These are phyloP conservation scores for Apiospora kogelbergensis DNA, from an alignment of 2,329 filamentous ascomycete genomes.

Conservation along the genomic window DNA sequence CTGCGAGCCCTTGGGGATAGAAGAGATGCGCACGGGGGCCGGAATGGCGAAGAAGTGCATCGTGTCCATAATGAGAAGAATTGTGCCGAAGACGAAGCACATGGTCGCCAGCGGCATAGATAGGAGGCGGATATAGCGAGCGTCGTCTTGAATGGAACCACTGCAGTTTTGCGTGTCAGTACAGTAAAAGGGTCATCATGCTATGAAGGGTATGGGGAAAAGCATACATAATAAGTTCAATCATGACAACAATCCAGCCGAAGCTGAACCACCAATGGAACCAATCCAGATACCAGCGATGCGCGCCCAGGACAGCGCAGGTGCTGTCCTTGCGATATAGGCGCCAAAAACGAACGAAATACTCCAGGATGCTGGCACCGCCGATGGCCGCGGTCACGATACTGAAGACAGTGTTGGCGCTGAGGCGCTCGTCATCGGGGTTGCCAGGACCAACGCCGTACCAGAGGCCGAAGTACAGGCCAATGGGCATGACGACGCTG, in stretches of 20 bases:
- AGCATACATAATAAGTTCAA: slow-evolving; percentile 49
- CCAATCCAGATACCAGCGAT: slow-evolving; percentile 45
- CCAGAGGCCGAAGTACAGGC: slow-evolving; percentile 60
- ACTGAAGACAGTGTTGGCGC: slow-evolving; percentile 39
- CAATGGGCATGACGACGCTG: slow-evolving; percentile 56
- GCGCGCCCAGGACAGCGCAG: slow-evolving; percentile 38
- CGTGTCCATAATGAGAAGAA: slow-evolving; percentile 49
- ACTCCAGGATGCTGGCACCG: slow-evolving; percentile 52
- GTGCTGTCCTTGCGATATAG: slow-evolving; percentile 51
- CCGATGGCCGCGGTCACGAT: slow-evolving; percentile 52
- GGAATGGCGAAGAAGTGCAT: slow-evolving; percentile 43
- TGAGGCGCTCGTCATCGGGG: slow-evolving; percentile 32
- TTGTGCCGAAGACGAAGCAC: slow-evolving; percentile 49
- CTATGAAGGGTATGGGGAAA: not conserved
- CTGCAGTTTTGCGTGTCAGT: not conserved
- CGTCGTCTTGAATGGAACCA: slow-evolving; percentile 9
- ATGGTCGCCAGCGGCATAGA: slow-evolving; percentile 52
- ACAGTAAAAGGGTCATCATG: not conserved
- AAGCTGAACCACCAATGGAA: slow-evolving; percentile 58
- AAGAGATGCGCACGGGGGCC: slow-evolving; percentile 51
- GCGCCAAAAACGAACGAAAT: slow-evolving; percentile 51
- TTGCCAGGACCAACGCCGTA: slow-evolving; percentile 37
- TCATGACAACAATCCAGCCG: slow-evolving; percentile 55
- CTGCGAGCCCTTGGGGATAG: slow-evolving; percentile 47
- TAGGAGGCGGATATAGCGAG: slow-evolving; percentile 46